Base-by-base conservation (phyloP, 306 rosid genomes). In the Castanea crenata region DNA sequence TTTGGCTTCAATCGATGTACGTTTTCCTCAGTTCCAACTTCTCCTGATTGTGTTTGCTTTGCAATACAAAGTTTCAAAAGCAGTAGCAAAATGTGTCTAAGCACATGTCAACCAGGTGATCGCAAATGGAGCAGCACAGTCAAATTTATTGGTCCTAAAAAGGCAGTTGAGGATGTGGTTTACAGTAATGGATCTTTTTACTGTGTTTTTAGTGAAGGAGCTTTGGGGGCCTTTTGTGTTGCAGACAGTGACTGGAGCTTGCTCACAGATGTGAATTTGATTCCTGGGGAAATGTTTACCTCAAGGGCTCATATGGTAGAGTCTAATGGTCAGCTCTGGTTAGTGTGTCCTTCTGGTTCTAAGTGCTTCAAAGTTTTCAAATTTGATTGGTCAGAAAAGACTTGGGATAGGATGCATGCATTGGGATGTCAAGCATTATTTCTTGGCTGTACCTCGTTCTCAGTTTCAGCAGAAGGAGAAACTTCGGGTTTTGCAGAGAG, bases 151-250 rank as follows among this genome's bases (percentile, higher is more conserved):
- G 72, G 72, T 34, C 19, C 38, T 67, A 18, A 18, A 9, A 67
- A 19, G 72, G 72, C 72, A 19, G 72, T 67, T 32, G 72, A 67
- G 72, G 72, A 67, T n/a, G 72, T 67, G 72, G 72, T 67, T 67
- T 67, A 34, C 72, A 34, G 51, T 67, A 67, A 18, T 35, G 72
- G 72, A 19, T 19, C 51, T 8, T 34, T 67, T 34, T 67, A 32
- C 38, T 67, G 51, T 35, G 72, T 34, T 46, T 67, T 67, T 67
- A 67, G 7, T 18, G 23, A 23, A 67, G 72, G 51, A 34, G 23
- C 6, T 12, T 35, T 67, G 27, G 72, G 72, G 51, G 51, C 72
- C 52, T 67, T 67, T 67, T 6, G 35, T 35, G 14, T 67, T 67
- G 51, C 72, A 18, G 15, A 35, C 51, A 1, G 14, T 32, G 14